phyloP scores from a whole-genome alignment of 2,329 filamentous ascomycete genomes.

The Chrysosporium queenslandicum region DNA sequence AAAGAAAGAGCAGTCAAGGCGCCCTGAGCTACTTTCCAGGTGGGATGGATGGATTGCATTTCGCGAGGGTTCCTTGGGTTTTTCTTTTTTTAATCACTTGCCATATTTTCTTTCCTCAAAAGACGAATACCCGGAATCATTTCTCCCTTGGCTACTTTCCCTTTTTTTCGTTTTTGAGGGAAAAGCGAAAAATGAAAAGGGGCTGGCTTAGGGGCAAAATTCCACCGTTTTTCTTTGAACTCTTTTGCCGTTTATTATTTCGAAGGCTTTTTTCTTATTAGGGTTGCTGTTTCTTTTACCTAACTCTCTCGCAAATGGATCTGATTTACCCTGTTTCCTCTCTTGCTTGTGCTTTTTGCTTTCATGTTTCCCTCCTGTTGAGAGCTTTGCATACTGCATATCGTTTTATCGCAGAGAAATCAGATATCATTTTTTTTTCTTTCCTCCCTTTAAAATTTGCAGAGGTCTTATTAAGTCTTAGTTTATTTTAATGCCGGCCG shows the following conservation, averaged over 20 bases:
- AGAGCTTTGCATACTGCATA: conserved; percentile 7
- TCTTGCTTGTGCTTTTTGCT: conserved; percentile 7
- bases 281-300: too few relatives aligned
- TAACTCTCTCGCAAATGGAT: too few relatives aligned
- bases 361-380: conserved; percentile 14
- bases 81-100: conserved; percentile 14
- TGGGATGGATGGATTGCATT: conserved; percentile 20
- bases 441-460: not conserved
- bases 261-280: not conserved
- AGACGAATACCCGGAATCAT: conserved; percentile 12
- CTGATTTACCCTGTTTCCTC: not conserved
- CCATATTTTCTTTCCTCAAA: conserved; percentile 7
- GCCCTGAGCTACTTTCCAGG: conserved; percentile 17
- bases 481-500: conserved; percentile 3
- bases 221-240: conserved; percentile 1
- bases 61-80: conserved; percentile 16
- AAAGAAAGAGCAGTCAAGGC: conserved; percentile 8
- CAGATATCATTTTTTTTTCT: not conserved
- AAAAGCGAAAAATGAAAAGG: not conserved
- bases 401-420: conserved; percentile 1
- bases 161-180: not conserved
- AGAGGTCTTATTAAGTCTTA: not conserved
- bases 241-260: not conserved
- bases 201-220: not conserved
- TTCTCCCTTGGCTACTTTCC: conserved; percentile 3